These are phyloP conservation scores for Hippophae rhamnoides DNA, from an alignment of 306 rosid species.

Conservation along the genomic window DNA sequence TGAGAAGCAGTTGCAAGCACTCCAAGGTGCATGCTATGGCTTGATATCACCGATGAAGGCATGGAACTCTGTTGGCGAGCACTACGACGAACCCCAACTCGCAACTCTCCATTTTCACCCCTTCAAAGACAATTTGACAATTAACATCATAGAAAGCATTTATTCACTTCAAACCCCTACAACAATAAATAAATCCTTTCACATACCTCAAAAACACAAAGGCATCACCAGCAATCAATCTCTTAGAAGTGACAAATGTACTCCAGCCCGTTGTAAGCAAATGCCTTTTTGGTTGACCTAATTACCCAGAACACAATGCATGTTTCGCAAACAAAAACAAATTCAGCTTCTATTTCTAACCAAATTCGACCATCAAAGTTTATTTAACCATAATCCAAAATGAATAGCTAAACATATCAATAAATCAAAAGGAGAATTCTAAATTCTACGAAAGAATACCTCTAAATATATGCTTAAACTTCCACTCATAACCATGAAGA, in stretches of 20 bases:
- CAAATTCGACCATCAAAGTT: not conserved
- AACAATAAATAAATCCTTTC: not conserved
- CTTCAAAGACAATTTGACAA: slow-evolving; percentile 20
- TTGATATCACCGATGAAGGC: slow-evolving; percentile 83
- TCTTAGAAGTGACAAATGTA: slow-evolving; percentile 73
- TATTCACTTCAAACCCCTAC: not conserved
- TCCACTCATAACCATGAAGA: slow-evolving; percentile 93
- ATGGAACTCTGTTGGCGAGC: slow-evolving; percentile 58
- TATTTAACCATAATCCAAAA: too few relatives aligned
- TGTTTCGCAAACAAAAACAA: not conserved
- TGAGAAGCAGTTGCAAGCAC: slow-evolving; percentile 86
- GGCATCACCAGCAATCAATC: slow-evolving; percentile 81
- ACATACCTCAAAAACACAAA: slow-evolving; percentile 67
- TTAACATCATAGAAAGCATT: not conserved
- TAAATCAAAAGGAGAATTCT: not conserved
- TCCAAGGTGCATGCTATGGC: slow-evolving; percentile 88
- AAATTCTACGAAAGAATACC: slow-evolving; percentile 31
- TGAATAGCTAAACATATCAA: not conserved
- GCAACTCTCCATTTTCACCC: slow-evolving; percentile 53
- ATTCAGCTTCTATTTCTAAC: not conserved
- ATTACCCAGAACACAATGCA: slow-evolving; percentile 7
- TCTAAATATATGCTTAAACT: slow-evolving; percentile 82
- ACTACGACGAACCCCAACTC: slow-evolving; percentile 74
- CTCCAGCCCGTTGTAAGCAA: slow-evolving; percentile 97
- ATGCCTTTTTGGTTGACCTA: slow-evolving; percentile 92